Evolutionary conservation across 177 flowering plant species (phyloP), one percentile per base, ranked within the genome.

Genomic region (Vitis hybrid): DNA sequence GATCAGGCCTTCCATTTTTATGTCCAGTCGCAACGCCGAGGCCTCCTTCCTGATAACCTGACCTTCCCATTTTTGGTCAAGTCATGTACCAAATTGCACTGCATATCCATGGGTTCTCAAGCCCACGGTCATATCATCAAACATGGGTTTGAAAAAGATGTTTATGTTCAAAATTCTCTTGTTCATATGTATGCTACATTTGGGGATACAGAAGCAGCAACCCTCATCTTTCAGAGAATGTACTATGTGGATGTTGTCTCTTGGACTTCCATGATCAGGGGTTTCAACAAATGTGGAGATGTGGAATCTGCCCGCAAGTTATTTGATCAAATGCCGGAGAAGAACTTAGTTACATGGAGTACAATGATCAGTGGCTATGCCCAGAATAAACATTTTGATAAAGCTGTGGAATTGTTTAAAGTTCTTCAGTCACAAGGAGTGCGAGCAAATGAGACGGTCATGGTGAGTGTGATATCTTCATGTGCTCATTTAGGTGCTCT

Each of bases 221-320:
- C 17, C 21, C 21, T 11, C 11, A 63, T 80, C 14, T 77, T 80
- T 40, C 49, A 18, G 2, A 48, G 52, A 11, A 74, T 79, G 65
- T 2, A 13, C 5, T 14, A n/a, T 64, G 66, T 61, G 11, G 74
- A 80, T 66, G 80, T 77, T 11, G 76, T 80, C 51, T 77, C 80
- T 51, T 80, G 83, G 78, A 80, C 83, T n/a, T 71, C 78, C 1
- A 80, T 80, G 83, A 66, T 80, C 7, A 73, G 68, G 2, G 83
- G 80, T 0, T 80, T 27, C 18, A 65, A 21, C 60, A 74, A 66
- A 56, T 51, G 64, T 30, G 83, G 79, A 48, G 73, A 75, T 56
- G 75, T 78, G 15, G 76, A 67, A 15, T 51, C 74, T 14, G 83
- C 75, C 1, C 78, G 78, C 7, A 27, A 30, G 50, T 4, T 80